phyloP scores from a whole-genome alignment of 1,284 basidiomycete species.

The Microbotryum intermedium region DNA sequence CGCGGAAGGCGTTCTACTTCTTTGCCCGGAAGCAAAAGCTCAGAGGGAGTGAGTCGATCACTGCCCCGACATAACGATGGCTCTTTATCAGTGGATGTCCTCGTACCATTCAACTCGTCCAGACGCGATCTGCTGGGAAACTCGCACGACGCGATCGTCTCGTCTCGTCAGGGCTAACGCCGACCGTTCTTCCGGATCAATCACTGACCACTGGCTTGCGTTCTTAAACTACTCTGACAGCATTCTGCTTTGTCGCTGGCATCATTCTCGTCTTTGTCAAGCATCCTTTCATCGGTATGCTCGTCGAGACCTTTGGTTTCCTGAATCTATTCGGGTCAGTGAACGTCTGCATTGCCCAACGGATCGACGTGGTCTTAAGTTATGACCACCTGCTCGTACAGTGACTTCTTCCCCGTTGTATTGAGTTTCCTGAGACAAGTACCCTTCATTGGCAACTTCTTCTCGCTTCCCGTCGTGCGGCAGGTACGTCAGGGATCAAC shows the following conservation, averaged over 20 bases:
- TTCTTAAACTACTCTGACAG: slow-evolving; percentile 7
- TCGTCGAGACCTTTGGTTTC: slow-evolving; percentile 92
- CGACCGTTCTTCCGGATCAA: background rate
- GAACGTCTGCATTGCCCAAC: background rate
- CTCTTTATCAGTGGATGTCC: no score
- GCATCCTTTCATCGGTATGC: slow-evolving; percentile 86
- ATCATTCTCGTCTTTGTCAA: slow-evolving; percentile 79
- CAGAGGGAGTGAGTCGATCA: slow-evolving; percentile 54
- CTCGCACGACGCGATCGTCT: slow-evolving; percentile 38
- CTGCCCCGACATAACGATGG: background rate
- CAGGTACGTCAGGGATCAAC: slow-evolving; percentile 33
- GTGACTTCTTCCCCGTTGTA: slow-evolving; percentile 98
- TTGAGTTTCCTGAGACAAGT: slow-evolving; percentile 91
- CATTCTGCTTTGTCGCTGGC: slow-evolving; percentile 79
- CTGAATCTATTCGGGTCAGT: slow-evolving; percentile 94
- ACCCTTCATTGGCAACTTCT: slow-evolving; percentile 77
- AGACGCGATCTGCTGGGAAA: no score
- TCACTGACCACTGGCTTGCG: background rate
- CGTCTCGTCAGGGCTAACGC: no score
- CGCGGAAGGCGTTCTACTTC: slow-evolving; percentile 79
- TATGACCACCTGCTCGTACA: slow-evolving; percentile 44
- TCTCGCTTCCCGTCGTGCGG: slow-evolving; percentile 60
- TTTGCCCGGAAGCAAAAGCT: slow-evolving; percentile 94
- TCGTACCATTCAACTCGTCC: no score
- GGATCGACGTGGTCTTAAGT: background rate